Evolutionary conservation across 768 basidiomycete genomes (phyloP), one percentile per base, ranked within the genome.

Genomic region (Lactarius pseudohatsudake): DNA sequence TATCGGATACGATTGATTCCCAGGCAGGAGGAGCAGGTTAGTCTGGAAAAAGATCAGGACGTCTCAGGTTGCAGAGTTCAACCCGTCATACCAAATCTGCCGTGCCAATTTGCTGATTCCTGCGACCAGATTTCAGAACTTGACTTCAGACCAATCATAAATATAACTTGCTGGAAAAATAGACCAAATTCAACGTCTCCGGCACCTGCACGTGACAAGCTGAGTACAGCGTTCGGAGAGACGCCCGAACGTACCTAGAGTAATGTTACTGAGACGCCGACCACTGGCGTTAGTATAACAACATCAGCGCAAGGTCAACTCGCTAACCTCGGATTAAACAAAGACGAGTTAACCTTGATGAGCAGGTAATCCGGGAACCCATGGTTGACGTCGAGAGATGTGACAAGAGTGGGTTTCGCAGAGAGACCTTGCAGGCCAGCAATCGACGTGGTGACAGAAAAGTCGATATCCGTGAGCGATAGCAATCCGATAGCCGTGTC

Each of bases 281-380:
- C 13, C 18, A 40, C 32, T 32, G 32, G 32, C 6, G 6, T 64
- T 18, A 64, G 63, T 53, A 38, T 16, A 4, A 28, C 32, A 32
- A 32, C 32, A 30, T 40, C 36, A n/a, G 6, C 20, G 43, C 11
- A 59, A 40, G 38, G 32, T 20, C 36, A 28, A 57, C 7, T 57
- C 30, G 59, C 76, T 68, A 69, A 85, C 85, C 84, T 88, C 15
- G 89, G 89, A 65, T 90, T 90, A 73, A 83, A 88, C 28, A 90
- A 75, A 1, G 79, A 77, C 22, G 85, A 84, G 53, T 83, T 77
- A 15, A 85, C 84, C 71, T 81, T 88, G 76, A 91, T 90, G 59
- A 90, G 79, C n/a, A 91, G 78, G 73, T 81, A 86, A 71, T 87
- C 82, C 0, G 84, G 65, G 77, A 83, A 90, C 8, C 89, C 89